Base-by-base conservation (phyloP, 345 rosid species). In the Euphorbia lathyris region DNA sequence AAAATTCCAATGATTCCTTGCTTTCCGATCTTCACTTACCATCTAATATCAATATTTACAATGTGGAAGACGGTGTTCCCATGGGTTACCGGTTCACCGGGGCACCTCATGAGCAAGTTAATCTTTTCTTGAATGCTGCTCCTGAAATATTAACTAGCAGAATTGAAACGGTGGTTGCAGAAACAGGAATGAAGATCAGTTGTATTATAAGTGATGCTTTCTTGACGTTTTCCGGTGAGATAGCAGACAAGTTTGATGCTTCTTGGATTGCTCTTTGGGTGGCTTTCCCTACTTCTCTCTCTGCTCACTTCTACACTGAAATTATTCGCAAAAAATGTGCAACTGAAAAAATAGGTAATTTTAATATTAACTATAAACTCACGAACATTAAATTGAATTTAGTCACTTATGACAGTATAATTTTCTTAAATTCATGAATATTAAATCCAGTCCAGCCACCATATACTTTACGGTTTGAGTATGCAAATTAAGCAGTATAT, bases 141-240 rank as follows among this genome's bases (percentile, higher is more conserved):
- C 70, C 38, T n/a, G 10, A 10, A 20, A 51, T 16, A 2, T 2
- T 51, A 19, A 51, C 25, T 3, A 14, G 4, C 45, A 51, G 71
- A 8, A 47, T 92, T n/a, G 71, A 75, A 0, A 19, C 16, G 30
- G 95, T 88, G 0, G 85, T 63, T 61, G 74, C 26, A 1, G 86
- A 79, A 61, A 68, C 56, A 0, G 89, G 93, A 51, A 51, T 7
- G 42, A 9, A 48, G 23, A 70, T 90, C 51, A 84, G 40, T 23
- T 82, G 86, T 64, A 5, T 88, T 72, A 22, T 90, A 1, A 73
- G 89, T 0, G 95, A 92, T 40, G 86, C 82, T 20, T 86, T 92
- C 82, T 63, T 81, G 51, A 23, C 75, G 1, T 80, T 85, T 72
- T 73, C 76, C 0, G 83, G 63, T 11, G 83, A 77, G 6, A 73